Percentiles rank a stretch among this genome's conserved stretches.
These are phyloP conservation scores for Chytriomyces sp. DNA, from an alignment of 192 early-diverging fungal genomes.

Conservation along the genomic window DNA sequence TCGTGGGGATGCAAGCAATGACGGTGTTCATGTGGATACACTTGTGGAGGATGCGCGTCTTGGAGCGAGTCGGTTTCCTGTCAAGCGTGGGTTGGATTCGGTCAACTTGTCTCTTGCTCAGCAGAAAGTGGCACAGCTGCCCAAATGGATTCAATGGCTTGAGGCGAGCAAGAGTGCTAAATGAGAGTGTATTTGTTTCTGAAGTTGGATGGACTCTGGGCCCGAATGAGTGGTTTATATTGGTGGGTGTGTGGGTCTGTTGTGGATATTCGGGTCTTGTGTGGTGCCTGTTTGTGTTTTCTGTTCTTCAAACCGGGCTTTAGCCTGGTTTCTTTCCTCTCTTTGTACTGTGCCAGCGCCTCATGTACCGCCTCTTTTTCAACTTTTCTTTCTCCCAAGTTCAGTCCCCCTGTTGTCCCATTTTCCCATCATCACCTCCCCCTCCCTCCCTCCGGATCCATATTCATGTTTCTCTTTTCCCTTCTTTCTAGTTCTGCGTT, in stretches of 20 bases:
- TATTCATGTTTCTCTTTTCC: background rate
- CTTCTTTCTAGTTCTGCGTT: too few relatives aligned
- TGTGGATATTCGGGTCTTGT: background rate
- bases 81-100: background rate
- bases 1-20: constrained; percentile 3
- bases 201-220: background rate
- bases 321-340: background rate
- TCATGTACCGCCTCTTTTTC: background rate
- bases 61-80: background rate
- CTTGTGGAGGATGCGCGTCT: background rate
- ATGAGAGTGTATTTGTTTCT: too few relatives aligned
- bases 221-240: background rate
- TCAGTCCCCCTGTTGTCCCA: background rate
- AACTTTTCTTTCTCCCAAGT: background rate
- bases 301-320: background rate
- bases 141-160: constrained; percentile 24
- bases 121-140: constrained; percentile 2
- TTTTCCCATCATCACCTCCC: background rate
- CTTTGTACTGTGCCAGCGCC: background rate
- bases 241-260: background rate
- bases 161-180: background rate
- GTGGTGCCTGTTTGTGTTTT: background rate
- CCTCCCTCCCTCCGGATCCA: background rate
- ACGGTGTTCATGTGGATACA: background rate
- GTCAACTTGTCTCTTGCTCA: background rate